Evolutionary conservation across 2,329 filamentous ascomycete genomes (phyloP).

Genomic region (Talaromyces sp.): DNA sequence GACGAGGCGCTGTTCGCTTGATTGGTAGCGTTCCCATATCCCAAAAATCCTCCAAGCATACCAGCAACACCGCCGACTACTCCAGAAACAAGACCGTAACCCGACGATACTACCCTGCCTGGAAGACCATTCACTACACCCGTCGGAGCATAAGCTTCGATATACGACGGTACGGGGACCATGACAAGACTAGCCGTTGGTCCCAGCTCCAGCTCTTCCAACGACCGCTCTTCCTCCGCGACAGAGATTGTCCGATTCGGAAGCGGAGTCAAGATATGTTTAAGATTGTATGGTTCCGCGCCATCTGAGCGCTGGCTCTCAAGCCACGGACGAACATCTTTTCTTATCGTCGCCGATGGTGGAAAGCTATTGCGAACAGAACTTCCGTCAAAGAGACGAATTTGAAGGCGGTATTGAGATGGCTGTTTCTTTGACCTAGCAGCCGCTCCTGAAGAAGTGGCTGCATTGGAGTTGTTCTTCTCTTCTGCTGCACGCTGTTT

Average conservation of each 20-base stretch:
- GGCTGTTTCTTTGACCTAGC: neutral
- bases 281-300: slow-evolving; percentile 71
- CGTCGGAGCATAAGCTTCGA: slow-evolving; percentile 51
- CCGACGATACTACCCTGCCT: slow-evolving; percentile 40
- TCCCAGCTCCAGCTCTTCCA: slow-evolving; percentile 67
- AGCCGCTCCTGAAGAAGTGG: slow-evolving; percentile 17
- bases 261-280: slow-evolving; percentile 73
- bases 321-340: slow-evolving; percentile 73
- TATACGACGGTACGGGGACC: slow-evolving; percentile 63
- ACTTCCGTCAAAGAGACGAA: slow-evolving; percentile 79
- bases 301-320: slow-evolving; percentile 59
- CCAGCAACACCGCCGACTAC: slow-evolving; percentile 42
- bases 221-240: slow-evolving; percentile 66
- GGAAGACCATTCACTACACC: slow-evolving; percentile 37
- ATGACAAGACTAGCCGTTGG: slow-evolving; percentile 82
- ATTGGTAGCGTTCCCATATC: slow-evolving; percentile 29
- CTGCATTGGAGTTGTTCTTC: neutral
- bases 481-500: slow-evolving; percentile 49
- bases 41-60: slow-evolving; percentile 44
- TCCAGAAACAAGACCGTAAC: slow-evolving; percentile 43
- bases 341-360: slow-evolving; percentile 58
- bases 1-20: neutral
- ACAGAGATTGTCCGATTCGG: slow-evolving; percentile 72
- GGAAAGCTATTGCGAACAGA: slow-evolving; percentile 72
- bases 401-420: slow-evolving; percentile 61